Evolutionary conservation across 1,139 yeast species (phyloP), one percentile per base, ranked within the genome.

Genomic region (Casaregolazyma lundiana): DNA sequence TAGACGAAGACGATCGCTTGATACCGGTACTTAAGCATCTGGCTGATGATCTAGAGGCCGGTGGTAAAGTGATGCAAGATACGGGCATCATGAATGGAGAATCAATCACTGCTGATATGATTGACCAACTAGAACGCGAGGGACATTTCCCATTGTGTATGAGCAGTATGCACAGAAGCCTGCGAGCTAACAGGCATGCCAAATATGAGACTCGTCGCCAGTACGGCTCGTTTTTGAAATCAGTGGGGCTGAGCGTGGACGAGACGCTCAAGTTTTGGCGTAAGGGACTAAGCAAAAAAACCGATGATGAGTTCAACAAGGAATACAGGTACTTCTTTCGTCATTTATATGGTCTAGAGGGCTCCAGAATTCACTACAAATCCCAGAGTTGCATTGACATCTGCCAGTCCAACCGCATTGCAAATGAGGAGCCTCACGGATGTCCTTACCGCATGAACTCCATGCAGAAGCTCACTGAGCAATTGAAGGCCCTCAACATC

Each of bases 191-290:
- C 46, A 81, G 84, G 42, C 97, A 92, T 67, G 77, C 94, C 60
- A 80, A 83, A 59, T 86, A 85, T 65, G 73, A 72, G 22, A 97
- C 89, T 2, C 82, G 99, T 64, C 87, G 82, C 57, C 97, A 92
- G 65, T 74, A 89, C 47, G 81, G 90, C 3, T 68, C 88, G 30
- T 92, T 92, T 65, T 70, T 92, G 48, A 90, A 89, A 65, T 96
- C 95, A 22, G 82, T 88, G 55, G 98, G 98, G 0, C 71, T 92
- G 47, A 76, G 77, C 45, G 83, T 87, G 6, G 96, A 89, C 51
- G 97, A 94, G 61, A 92, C 97, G 0, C 65, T 92, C 50, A 78
- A 77, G 57, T 90, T 88, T 64, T 92, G 97, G 96, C 69, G 82
- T 6, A 70, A 70, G 49, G 84, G 83, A 56, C 89, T 90, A 65